phyloP scores from a whole-genome alignment of 495 filamentous ascomycete genomes.

The Paragyromitra xinjiangensis region DNA sequence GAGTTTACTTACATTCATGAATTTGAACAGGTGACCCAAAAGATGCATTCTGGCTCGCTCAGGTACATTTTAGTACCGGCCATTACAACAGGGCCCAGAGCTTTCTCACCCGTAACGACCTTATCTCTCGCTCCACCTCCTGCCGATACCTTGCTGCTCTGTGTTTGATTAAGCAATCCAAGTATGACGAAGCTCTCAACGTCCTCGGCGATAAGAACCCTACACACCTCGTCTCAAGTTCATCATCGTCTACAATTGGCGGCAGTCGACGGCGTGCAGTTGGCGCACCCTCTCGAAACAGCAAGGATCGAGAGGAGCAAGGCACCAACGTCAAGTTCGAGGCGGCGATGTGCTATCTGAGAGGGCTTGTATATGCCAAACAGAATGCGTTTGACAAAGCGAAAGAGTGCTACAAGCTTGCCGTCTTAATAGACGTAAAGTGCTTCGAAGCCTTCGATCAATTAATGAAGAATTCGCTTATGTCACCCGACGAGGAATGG shows the following conservation, averaged over 20 bases:
- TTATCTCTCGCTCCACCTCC: conserved; percentile 79
- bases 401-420: conserved; percentile 97
- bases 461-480: conserved; percentile 94
- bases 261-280: conserved; percentile 59
- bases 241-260: conserved; percentile 33
- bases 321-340: conserved; percentile 81
- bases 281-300: conserved; percentile 61
- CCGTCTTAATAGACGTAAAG: conserved; percentile 94
- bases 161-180: conserved; percentile 88
- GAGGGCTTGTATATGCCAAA: conserved; percentile 93
- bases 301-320: conserved; percentile 72
- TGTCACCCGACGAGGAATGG: conserved; percentile 98
- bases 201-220: conserved; percentile 94
- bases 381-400: conserved; percentile 97
- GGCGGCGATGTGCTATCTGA: conserved; percentile 95
- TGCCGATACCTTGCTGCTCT: conserved; percentile 92
- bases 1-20: conserved; percentile 51
- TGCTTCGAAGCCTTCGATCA: conserved; percentile 98
- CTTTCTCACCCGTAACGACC: conserved; percentile 83
- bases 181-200: conserved; percentile 84
- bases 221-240: conserved; percentile 78
- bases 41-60: conserved; percentile 93
- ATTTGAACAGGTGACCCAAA: conserved; percentile 76
- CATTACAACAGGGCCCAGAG: conserved; percentile 90
- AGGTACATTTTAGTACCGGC: conserved; percentile 90